phyloP scores from a whole-genome alignment of 2,329 filamentous ascomycete species.

The Lasiodiplodia citricola region DNA sequence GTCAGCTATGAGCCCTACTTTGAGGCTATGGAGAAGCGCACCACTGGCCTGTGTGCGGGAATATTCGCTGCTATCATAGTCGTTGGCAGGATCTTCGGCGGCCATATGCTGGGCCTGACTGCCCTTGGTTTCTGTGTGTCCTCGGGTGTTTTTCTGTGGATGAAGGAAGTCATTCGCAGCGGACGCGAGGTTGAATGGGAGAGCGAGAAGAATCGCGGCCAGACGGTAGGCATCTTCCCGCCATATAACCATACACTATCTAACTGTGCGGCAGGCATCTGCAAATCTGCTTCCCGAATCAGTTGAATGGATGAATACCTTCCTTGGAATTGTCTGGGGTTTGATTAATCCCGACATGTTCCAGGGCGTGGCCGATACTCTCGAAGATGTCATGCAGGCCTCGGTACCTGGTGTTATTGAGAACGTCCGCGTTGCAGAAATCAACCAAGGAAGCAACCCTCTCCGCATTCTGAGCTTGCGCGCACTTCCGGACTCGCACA shows the following conservation, averaged over 20 bases:
- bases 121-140: slow-evolving; percentile 73
- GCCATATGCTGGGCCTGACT: slow-evolving; percentile 75
- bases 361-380: slow-evolving; percentile 84
- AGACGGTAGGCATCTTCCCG: slow-evolving; percentile 61
- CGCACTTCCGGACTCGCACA: slow-evolving; percentile 81
- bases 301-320: slow-evolving; percentile 91
- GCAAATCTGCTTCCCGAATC: slow-evolving; percentile 91
- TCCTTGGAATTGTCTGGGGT: slow-evolving; percentile 84
- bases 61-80: slow-evolving; percentile 77
- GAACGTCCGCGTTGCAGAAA: slow-evolving; percentile 92
- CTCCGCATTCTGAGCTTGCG: slow-evolving; percentile 86
- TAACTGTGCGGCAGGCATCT: slow-evolving; percentile 61
- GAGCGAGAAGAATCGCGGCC: slow-evolving; percentile 81
- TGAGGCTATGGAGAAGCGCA: slow-evolving; percentile 73
- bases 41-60: slow-evolving; percentile 70
- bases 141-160: slow-evolving; percentile 85
- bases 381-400: slow-evolving; percentile 96
- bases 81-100: slow-evolving; percentile 79
- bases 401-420: slow-evolving; percentile 91
- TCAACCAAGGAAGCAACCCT: slow-evolving; percentile 91
- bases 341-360: slow-evolving; percentile 97
- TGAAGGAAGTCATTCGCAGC: slow-evolving; percentile 82
- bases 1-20: slow-evolving; percentile 92
- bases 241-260: not conserved
- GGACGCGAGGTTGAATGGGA: slow-evolving; percentile 87